Evolutionary conservation across 2,329 filamentous ascomycete genomes (phyloP), one percentile per base, ranked within the genome.

Genomic region (Ceratocystis diversiconidia): DNA sequence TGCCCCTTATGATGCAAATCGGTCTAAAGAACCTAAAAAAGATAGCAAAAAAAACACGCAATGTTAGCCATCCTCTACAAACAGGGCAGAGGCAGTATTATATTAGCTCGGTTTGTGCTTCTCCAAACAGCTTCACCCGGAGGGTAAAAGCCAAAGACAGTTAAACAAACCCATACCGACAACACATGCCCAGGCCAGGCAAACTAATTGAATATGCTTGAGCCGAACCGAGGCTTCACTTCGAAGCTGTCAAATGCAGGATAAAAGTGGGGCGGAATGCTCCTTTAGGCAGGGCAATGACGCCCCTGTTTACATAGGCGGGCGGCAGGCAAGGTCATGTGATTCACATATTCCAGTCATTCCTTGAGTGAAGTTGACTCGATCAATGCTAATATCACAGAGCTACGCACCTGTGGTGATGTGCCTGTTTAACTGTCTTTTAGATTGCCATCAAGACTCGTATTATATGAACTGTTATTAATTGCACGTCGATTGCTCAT

Each of bases 141-240:
- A 41, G 4, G 10, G 36, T 41, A 41, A 15, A 50, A 48, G 25
- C 44, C 43, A 30, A 30, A 25, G 46, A 32, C 43, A 28, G 50
- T 30, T n/a, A 30, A 50, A 44, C 46, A 19, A 44, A 4, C 36
- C 36, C 15, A 62, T 32, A 44, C 28, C 32, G 19, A 19, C 30
- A 25, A 15, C 30, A 62, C 22, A 62, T 62, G 41, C 12, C 36
- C 36, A 41, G 36, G 10, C 36, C 36, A 41, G 36, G 3, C 10
- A 12, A 15, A 4, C 12, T 62, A 25, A 25, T 25, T 46, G 17
- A 36, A 15, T 36, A 48, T 41, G 62, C 36, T 36, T 60, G 7
- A 64, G 63, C 63, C 63, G 63, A 64, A 61, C 63, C 63, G 63
- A 64, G 63, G 63, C 63, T 64, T 62, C 41, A 32, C 61, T 15